Percentiles rank a stretch among this genome's conserved stretches.
These are phyloP conservation scores for Gossypium turneri DNA, from an alignment of 345 rosid genomes.

Conservation along the genomic window DNA sequence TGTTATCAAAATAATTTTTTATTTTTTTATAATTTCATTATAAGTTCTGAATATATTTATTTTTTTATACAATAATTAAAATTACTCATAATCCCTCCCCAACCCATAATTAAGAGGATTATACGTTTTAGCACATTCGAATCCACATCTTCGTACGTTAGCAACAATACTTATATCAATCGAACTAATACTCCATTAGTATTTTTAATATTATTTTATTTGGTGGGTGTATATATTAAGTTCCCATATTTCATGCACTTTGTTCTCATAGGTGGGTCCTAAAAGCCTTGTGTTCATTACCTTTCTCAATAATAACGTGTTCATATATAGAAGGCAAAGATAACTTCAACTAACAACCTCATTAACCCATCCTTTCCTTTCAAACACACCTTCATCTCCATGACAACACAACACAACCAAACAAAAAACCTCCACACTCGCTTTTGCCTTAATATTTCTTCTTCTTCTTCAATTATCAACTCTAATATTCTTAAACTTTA, in stretches of 20 bases:
- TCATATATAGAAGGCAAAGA: conserved; percentile 17
- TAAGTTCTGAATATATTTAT: fast-evolving
- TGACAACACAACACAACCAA: not conserved
- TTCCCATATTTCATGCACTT: not conserved
- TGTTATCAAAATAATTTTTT: too few relatives aligned
- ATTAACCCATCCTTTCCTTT: conserved; percentile 4
- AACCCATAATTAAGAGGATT: too few relatives aligned
- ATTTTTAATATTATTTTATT: not conserved
- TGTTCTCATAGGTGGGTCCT: conserved; percentile 6
- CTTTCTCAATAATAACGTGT: conserved; percentile 20
- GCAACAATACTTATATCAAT: not conserved
- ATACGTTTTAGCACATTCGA: fast-evolving
- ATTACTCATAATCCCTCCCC: fast-evolving
- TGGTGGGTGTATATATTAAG: too few relatives aligned
- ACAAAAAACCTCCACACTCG: not conserved
- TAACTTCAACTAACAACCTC: conserved; percentile 5
- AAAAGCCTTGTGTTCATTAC: not conserved
- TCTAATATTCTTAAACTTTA: not conserved
- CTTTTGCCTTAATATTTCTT: not conserved
- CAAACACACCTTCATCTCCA: not conserved
- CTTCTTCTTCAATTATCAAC: not conserved
- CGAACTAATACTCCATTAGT: fast-evolving
- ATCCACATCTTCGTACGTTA: fast-evolving
- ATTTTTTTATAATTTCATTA: too few relatives aligned
- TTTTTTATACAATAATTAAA: too few relatives aligned